Evolutionary conservation across 2,329 filamentous ascomycete genomes (phyloP).

Genomic region (Venturia oleaginea): DNA sequence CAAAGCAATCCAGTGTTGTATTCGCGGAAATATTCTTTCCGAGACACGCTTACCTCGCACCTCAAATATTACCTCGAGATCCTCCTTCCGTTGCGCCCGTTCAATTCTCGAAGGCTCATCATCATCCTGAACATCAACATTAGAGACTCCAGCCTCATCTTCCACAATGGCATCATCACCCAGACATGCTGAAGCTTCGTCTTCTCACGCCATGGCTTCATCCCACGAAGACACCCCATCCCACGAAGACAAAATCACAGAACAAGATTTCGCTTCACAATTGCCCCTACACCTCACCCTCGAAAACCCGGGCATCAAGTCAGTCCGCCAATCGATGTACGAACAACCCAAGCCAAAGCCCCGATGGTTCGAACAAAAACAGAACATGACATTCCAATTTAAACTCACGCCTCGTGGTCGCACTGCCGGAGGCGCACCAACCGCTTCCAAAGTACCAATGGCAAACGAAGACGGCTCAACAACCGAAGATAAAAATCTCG

Average conservation of each 20-base stretch:
- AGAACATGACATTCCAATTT: conserved; percentile 12
- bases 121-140: not conserved
- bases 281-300: not conserved
- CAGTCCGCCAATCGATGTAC: conserved; percentile 5
- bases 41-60: not conserved
- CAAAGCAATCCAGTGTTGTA: conserved; percentile 7
- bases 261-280: conserved; percentile 7
- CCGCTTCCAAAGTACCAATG: not conserved
- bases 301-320: not conserved
- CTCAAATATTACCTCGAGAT: not conserved
- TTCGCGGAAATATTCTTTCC: conserved; percentile 2
- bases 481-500: not conserved
- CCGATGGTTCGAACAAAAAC: conserved; percentile 10
- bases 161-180: not conserved
- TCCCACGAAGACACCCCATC: not conserved
- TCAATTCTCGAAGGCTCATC: not conserved
- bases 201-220: not conserved
- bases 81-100: not conserved
- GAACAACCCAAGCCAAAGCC: not conserved
- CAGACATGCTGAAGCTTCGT: not conserved
- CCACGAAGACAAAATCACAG: not conserved
- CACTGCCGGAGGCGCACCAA: not conserved
- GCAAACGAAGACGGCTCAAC: conserved; percentile 12
- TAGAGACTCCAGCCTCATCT: not conserved
- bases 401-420: conserved; percentile 9